Evolutionary conservation across 805 yeast species (phyloP).

Genomic region (Yarrowia osloensis): DNA sequence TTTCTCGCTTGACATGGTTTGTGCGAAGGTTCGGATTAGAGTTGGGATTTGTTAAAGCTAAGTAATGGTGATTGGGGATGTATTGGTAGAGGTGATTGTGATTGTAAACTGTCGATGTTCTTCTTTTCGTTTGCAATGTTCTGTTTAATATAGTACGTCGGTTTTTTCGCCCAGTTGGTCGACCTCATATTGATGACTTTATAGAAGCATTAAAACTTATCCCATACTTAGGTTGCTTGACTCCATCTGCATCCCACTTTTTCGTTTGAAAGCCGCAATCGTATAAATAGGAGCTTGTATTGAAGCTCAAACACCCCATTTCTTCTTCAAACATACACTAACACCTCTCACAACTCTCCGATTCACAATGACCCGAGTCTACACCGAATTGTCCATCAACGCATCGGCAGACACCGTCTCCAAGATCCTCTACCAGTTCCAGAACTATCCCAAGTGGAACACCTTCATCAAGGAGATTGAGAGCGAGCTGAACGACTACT

Average conservation of each 20-base stretch:
- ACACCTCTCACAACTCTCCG: neutral
- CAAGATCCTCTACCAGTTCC: neutral
- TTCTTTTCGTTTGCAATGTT: too few relatives aligned
- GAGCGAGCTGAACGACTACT: neutral
- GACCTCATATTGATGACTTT: too few relatives aligned
- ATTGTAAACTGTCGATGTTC: too few relatives aligned
- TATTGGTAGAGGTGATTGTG: too few relatives aligned
- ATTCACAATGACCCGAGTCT: neutral
- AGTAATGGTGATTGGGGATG: neutral
- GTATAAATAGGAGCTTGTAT: neutral
- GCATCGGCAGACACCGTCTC: conserved; percentile 8
- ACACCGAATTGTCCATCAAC: conserved; percentile 22
- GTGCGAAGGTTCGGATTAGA: neutral
- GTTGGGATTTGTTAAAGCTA: neutral
- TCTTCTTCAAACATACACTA: neutral
- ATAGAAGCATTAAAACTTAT: too few relatives aligned
- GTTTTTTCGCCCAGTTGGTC: too few relatives aligned
- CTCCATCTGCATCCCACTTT: neutral
- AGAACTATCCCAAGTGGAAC: conserved; percentile 13
- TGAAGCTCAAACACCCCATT: neutral
- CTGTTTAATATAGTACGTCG: too few relatives aligned
- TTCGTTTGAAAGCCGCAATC: conserved; percentile 1
- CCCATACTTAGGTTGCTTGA: too few relatives aligned
- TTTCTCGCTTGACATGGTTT: neutral
- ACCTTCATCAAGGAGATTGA: conserved; percentile 12